Conservation (phyloP, 108 stramenopile genomes). For the Nitzschia sp. region DNA sequence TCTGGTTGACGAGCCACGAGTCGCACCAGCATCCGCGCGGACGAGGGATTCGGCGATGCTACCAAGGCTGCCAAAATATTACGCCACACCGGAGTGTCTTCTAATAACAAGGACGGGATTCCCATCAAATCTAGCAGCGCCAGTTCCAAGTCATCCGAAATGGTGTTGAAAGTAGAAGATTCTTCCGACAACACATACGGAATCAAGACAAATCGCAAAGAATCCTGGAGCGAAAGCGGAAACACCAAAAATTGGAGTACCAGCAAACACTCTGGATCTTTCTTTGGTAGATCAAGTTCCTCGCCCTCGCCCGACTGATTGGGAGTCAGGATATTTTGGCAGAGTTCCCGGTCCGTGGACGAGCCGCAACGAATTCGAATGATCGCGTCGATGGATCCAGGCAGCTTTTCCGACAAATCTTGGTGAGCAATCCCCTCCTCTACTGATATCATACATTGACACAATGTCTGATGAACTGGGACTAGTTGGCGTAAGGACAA, state of each 20-base stretch:
- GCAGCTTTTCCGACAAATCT: neutral
- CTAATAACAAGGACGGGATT: neutral
- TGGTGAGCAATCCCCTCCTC: no score
- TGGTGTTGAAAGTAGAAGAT: neutral
- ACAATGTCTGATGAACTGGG: conserved; percentile 14
- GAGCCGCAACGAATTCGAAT: neutral
- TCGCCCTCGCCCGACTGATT: neutral
- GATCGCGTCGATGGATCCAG: neutral
- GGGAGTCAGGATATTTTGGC: neutral
- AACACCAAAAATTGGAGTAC: conserved; percentile 12
- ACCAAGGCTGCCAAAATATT: neutral
- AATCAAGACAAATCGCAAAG: conserved; percentile 11
- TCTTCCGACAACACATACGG: conserved; percentile 1
- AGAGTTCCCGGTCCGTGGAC: neutral
- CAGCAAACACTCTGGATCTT: conserved; percentile 5
- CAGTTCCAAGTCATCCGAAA: conserved; percentile 8
- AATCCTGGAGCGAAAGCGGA: conserved; percentile 1
- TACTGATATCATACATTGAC: neutral
- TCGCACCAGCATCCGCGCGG: conserved; percentile 1
- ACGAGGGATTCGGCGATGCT: neutral
- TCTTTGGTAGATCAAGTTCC: neutral
- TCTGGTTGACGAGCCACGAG: neutral
- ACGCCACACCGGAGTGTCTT: neutral
- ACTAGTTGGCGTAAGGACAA: conserved; percentile 3
- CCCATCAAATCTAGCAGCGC: conserved; percentile 9